Conservation (phyloP, 1,284 basidiomycete genomes). For the Gymnopus androsaceus region DNA sequence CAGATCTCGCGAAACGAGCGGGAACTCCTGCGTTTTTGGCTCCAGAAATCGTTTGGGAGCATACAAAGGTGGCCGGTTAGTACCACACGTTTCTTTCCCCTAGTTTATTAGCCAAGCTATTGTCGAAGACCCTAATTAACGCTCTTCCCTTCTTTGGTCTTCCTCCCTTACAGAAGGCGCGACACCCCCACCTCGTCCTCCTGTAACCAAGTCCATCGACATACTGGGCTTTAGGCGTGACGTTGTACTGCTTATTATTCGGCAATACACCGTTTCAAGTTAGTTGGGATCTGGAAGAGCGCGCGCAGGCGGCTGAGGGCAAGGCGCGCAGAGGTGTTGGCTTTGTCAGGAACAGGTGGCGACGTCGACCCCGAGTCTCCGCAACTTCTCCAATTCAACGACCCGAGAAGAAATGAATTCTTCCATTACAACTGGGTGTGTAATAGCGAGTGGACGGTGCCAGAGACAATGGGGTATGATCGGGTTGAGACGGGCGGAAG, state of each 20-base stretch:
- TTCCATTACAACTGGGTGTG: slow-evolving; percentile 87
- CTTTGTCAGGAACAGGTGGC: too few species aligned
- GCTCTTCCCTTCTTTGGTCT: neutral
- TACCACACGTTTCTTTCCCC: too few species aligned
- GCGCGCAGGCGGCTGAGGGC: too few species aligned
- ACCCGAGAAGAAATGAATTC: too few species aligned
- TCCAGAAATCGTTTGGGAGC: slow-evolving; percentile 87
- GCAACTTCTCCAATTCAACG: too few species aligned
- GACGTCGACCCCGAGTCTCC: too few species aligned
- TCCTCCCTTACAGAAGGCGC: too few species aligned
- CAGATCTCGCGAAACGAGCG: slow-evolving; percentile 89
- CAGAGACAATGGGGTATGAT: slow-evolving; percentile 78
- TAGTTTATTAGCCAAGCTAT: too few species aligned
- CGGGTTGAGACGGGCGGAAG: slow-evolving; percentile 59
- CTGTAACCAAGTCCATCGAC: slow-evolving; percentile 94
- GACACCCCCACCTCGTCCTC: slow-evolving; percentile 47
- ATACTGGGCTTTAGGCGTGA: slow-evolving; percentile 99
- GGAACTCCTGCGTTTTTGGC: slow-evolving; percentile 98
- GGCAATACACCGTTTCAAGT: slow-evolving; percentile 72
- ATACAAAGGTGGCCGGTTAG: slow-evolving; percentile 16
- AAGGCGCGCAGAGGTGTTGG: too few species aligned
- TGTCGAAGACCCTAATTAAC: too few species aligned
- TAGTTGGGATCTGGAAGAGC: slow-evolving; percentile 42
- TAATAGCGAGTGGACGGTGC: slow-evolving; percentile 74
- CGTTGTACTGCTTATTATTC: slow-evolving; percentile 93